Percentiles rank a stretch among this genome's conserved stretches.
Conservation (phyloP, 345 rosid genomes). For the Arabidopsis suecica region DNA sequence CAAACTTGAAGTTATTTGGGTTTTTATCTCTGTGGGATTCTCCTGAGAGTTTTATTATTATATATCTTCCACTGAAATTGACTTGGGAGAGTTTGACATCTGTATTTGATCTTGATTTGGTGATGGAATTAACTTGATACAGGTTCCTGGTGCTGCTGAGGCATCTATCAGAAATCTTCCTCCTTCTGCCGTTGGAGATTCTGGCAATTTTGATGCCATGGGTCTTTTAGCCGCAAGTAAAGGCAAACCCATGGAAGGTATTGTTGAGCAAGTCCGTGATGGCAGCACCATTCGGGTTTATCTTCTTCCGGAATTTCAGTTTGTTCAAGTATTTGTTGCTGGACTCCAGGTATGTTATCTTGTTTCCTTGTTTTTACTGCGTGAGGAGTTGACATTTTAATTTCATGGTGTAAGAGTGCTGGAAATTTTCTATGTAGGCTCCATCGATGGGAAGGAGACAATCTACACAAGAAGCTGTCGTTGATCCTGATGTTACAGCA, state of each 20-base stretch:
- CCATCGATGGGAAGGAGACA: conserved; percentile 87
- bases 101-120: conserved; percentile 7
- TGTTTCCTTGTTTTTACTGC: conserved; percentile 2
- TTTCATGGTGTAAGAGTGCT: conserved; percentile 15
- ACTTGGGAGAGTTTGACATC: conserved; percentile 18
- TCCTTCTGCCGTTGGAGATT: conserved; percentile 92
- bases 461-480: conserved; percentile 54
- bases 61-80: conserved; percentile 7
- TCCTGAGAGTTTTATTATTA: conserved; percentile 1
- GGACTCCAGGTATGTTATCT: conserved; percentile 80
- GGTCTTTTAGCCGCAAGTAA: conserved; percentile 78
- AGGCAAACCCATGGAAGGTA: conserved; percentile 84
- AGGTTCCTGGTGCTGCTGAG: conserved; percentile 87
- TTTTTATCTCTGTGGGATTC: background rate
- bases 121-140: conserved; percentile 23
- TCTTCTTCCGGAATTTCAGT: conserved; percentile 96
- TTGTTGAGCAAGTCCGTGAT: conserved; percentile 97
- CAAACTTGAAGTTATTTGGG: background rate
- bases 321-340: conserved; percentile 94
- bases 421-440: conserved; percentile 51
- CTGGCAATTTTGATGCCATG: conserved; percentile 83
- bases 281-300: conserved; percentile 89
- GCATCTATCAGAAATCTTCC: conserved; percentile 84
- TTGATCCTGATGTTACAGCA: conserved; percentile 53
- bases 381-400: conserved; percentile 7